Evolutionary conservation across 129 eudicot species (phyloP).

Genomic region (Ambrosia artemisiifolia): DNA sequence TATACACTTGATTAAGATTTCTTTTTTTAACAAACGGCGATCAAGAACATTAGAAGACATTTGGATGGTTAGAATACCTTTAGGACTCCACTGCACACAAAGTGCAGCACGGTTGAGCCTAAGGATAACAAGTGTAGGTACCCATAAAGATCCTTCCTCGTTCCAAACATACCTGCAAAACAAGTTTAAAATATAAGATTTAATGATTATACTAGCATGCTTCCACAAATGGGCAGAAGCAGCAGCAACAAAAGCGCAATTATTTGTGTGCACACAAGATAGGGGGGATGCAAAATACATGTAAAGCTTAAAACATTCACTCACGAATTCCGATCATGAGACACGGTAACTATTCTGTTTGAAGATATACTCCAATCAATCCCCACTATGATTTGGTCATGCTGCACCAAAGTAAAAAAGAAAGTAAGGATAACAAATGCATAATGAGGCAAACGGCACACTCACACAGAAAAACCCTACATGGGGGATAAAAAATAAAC

Average conservation of each 20-base stretch:
- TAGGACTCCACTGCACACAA: slow-evolving; percentile 99
- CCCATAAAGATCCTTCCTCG: slow-evolving; percentile 84
- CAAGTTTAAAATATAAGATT: background rate
- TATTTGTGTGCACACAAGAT: background rate
- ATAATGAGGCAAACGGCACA: slow-evolving; percentile 7
- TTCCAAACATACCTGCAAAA: slow-evolving; percentile 91
- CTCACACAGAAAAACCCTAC: background rate
- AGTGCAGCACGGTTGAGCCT: slow-evolving; percentile 97
- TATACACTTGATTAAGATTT: background rate
- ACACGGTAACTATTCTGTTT: slow-evolving; percentile 89
- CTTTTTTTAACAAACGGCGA: background rate
- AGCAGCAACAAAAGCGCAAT: slow-evolving; percentile 8
- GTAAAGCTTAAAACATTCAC: slow-evolving; percentile 30
- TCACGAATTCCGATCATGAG: slow-evolving; percentile 99
- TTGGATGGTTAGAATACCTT: slow-evolving; percentile 46
- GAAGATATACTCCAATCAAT: slow-evolving; percentile 87
- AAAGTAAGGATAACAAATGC: slow-evolving; percentile 3
- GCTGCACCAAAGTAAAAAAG: slow-evolving; percentile 50
- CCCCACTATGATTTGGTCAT: slow-evolving; percentile 93
- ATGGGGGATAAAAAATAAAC: background rate
- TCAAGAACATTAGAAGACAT: slow-evolving; percentile 4
- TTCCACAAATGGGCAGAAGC: slow-evolving; percentile 11
- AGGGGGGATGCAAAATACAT: slow-evolving; percentile 4
- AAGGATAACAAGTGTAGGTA: slow-evolving; percentile 93
- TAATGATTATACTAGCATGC: slow-evolving; percentile 7